Base-by-base conservation (phyloP, 108 stramenopile species). In the Fragilariopsis cylindrus region DNA sequence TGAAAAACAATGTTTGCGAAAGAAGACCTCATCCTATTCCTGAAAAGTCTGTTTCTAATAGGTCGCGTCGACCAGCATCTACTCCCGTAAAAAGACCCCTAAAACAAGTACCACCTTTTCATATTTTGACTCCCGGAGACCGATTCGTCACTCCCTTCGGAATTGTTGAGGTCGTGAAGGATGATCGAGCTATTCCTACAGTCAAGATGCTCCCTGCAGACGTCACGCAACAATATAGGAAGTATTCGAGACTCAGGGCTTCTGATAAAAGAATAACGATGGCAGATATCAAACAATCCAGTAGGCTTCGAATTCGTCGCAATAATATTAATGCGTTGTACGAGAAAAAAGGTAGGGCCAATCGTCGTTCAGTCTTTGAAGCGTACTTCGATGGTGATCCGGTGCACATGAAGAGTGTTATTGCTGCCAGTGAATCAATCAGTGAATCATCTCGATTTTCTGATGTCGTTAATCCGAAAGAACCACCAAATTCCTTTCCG, bases 121-220 rank as follows among this genome's bases (percentile, higher is more conserved):
- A 48, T n/a, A 70, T 69, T 54, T 69, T 94, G 67, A 44, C 78
- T 52, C 79, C 82, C 7, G 93, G 93, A 1, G 39, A 68, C 0
- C 39, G 53, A 40, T 89, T 82, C 70, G 69, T 89, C 39, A 92
- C 91, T 6, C 72, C 57, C 30, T 92, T 69, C 76, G 91, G 94
- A 18, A 82, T 92, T 13, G 94, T 95, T 3, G 69, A 90, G 73
- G 87, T 95, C 5, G 80, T 95, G 21, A 66, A 57, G 15, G 94
- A 95, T 69, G 77, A 85, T 69, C 77, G 88, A 1, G 85, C 70
- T 30, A 78, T 47, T n/a, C 72, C 82, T 1, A 73, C 60, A 12
- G 71, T 50, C 21, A 30, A 30, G 30, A 7, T 43, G 2, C n/a
- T 58, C 19, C 66, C 70, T 3, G 7, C 30, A 3, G 58, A 69